phyloP scores from a whole-genome alignment of 2,329 filamentous ascomycete species.

The Epichloe elymi region DNA sequence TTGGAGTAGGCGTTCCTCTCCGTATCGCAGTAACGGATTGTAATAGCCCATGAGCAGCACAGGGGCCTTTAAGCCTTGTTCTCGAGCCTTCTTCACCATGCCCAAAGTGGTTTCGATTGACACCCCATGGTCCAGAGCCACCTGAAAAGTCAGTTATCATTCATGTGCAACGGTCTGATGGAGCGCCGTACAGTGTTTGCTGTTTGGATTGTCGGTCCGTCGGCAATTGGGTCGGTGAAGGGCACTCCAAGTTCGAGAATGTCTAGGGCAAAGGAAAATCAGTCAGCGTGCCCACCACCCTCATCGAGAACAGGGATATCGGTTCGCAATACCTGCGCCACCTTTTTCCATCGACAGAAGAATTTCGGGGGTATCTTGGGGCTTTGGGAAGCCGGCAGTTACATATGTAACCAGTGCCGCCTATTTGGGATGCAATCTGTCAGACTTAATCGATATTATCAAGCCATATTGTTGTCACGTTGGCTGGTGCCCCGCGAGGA shows the following conservation, averaged over 20 bases:
- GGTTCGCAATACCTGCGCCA: constrained; percentile 55
- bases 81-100: constrained; percentile 72
- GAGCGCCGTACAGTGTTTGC: constrained; percentile 59
- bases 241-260: constrained; percentile 92
- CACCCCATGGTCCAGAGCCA: constrained; percentile 79
- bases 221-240: constrained; percentile 96
- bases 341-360: constrained; percentile 84
- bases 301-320: neutral
- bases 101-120: constrained; percentile 66
- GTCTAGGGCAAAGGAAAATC: constrained; percentile 34
- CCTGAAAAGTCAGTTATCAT: constrained; percentile 14
- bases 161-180: constrained; percentile 5
- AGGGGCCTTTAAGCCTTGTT: constrained; percentile 64
- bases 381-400: constrained; percentile 79
- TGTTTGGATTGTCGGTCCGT: constrained; percentile 92
- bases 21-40: constrained; percentile 88
- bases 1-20: constrained; percentile 75
- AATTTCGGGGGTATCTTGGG: constrained; percentile 71
- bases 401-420: constrained; percentile 90
- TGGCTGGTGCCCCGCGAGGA: neutral
- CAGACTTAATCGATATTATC: neutral
- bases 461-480: neutral
- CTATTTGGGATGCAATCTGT: constrained; percentile 25
- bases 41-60: constrained; percentile 98
- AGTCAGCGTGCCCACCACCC: neutral